Base-by-base conservation (phyloP, 2,329 filamentous ascomycete genomes). In the Trichothecium roseum region DNA sequence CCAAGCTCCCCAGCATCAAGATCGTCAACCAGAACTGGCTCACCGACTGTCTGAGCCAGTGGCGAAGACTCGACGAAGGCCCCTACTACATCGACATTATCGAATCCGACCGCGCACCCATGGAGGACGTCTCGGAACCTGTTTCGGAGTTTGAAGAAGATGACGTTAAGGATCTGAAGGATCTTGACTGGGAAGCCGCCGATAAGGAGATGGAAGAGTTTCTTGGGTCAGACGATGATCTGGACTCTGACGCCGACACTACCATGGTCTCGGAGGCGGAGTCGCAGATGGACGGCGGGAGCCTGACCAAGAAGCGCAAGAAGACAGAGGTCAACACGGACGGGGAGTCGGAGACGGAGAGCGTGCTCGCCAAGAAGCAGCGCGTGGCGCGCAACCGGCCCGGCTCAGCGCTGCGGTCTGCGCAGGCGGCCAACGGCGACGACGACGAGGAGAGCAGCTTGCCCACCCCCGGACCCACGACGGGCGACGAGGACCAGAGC, bases 21-120 rank as follows among this genome's bases (percentile, higher is more conserved):
- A 94, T 98, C 39, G 91, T 98, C 32, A 87, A 81, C 46, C 83
- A 87, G 36, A 78, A 85, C 48, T 98, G 91, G 91, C 75, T 98
- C 20, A 71, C 80, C 22, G 82, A 88, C 45, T 93, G 81, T 37
- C 76, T 96, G 43, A 81, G 78, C 18, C 81, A 82, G 54, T 98
- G 91, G 91, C 68, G 73, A 42, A 79, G 74, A 38, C 65, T 93
- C 9, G 78, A 91, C 37, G 88, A 95, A 54, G 68, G 68, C 3
- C 79, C 81, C 0, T 94, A 89, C 50, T 64, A 83, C n/a, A 56
- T 94, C 32, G 69, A 81, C n/a, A 69, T 87, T 78, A 86, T 35
- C 10, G 76, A 81, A 1, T 73, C 78, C 14, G 81, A 86, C 45
- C 67, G 74, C 12, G 57, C 53, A 44, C 50, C 39, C 28, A 53